phyloP scores from a whole-genome alignment of 371 early-diverging fungal genomes.

The Lichtheimia ornata region DNA sequence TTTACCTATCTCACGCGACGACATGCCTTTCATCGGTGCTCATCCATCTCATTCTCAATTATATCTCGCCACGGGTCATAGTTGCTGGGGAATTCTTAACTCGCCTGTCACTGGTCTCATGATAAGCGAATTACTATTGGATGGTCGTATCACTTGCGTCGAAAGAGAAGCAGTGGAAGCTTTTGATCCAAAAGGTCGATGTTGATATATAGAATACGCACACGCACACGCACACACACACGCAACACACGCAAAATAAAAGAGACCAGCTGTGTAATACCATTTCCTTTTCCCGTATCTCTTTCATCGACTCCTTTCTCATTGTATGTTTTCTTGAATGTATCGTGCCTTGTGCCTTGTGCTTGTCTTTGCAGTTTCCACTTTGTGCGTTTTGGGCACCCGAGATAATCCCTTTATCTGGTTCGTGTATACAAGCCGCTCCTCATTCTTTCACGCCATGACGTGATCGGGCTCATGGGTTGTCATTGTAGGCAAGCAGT shows the following conservation, averaged over 20 bases:
- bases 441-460: no score
- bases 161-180: constrained; percentile 20
- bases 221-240: constrained; percentile 2
- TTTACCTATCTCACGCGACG: constrained; percentile 58
- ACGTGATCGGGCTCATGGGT: neutral
- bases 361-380: no score
- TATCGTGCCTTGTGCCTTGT: no score
- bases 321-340: no score
- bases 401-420: constrained; percentile 11
- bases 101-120: constrained; percentile 69
- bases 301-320: no score
- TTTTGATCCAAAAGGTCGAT: constrained; percentile 16
- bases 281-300: neutral
- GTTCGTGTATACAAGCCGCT: neutral
- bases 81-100: constrained; percentile 76
- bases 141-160: constrained; percentile 42
- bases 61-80: constrained; percentile 68
- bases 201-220: constrained; percentile 2
- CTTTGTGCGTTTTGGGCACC: neutral
- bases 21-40: constrained; percentile 61
- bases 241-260: constrained; percentile 5
- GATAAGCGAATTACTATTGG: constrained; percentile 62
- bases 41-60: constrained; percentile 50
- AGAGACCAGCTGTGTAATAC: neutral
- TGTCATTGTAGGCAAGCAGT: constrained; percentile 8